Evolutionary conservation across 1,284 basidiomycete species (phyloP).

Genomic region (Cryptococcus deneoformans): DNA sequence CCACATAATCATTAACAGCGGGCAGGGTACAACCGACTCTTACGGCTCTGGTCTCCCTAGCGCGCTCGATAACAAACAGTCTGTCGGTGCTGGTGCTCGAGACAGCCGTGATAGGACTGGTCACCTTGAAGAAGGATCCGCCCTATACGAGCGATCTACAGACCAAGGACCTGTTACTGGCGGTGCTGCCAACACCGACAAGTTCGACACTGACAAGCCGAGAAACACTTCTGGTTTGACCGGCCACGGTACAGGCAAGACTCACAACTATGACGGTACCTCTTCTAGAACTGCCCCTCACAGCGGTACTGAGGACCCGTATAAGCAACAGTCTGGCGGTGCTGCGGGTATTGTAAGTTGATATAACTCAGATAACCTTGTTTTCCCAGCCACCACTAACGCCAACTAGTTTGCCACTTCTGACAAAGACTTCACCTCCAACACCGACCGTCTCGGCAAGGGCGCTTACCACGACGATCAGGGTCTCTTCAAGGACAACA

Average conservation of each 20-base stretch:
- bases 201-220: slow-evolving; percentile 27
- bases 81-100: neutral
- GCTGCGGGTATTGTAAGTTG: slow-evolving; percentile 3
- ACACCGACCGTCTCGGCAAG: slow-evolving; percentile 14
- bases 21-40: neutral
- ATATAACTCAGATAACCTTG: neutral
- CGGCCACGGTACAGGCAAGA: slow-evolving; percentile 1
- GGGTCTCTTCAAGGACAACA: slow-evolving; percentile 28
- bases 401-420: slow-evolving; percentile 25
- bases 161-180: slow-evolving; percentile 21
- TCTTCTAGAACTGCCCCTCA: neutral
- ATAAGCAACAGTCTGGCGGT: slow-evolving; percentile 4
- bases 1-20: too few relatives aligned
- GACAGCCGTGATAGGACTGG: slow-evolving; percentile 19
- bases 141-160: slow-evolving; percentile 22
- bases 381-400: neutral
- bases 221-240: slow-evolving; percentile 2
- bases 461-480: slow-evolving; percentile 26
- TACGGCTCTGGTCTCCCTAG: neutral
- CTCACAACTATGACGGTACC: slow-evolving; percentile 4
- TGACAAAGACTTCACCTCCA: slow-evolving; percentile 32
- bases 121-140: slow-evolving; percentile 14
- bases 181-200: slow-evolving; percentile 35
- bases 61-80: neutral
- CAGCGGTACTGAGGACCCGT: neutral